Evolutionary conservation across 257 asterid genomes (phyloP), one percentile per base, ranked within the genome.

Genomic region (Solanum etuberosum): DNA sequence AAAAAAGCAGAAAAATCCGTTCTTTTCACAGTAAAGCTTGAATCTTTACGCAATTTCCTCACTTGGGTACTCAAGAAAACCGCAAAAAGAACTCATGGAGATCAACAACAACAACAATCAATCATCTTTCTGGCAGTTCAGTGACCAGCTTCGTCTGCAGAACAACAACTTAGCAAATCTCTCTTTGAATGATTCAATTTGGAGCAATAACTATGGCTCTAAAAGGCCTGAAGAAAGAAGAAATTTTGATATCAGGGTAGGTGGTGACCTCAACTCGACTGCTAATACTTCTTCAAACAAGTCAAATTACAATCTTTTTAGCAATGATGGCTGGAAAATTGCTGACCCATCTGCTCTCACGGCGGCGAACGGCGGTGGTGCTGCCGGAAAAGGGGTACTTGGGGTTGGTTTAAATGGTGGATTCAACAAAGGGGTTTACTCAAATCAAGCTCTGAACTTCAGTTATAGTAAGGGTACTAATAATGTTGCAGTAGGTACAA

Each of bases 111-210:
- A 95, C 85, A 93, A 88, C 85, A 93, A 90, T 37, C 96, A 96
- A 84, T 95, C 98, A 1, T 92, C 98, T 10, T 97, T 97, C 89
- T 92, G 96, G 95, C 99, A 97, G 76, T 97, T 97, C 94, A 95
- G 99, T 86, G 99, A 97, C 73, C 91, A 95, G 68, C 97, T 97
- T n/a, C 98, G 99, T 40, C 88, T 93, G 3, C 98, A 97, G 68
- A 90, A 93, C 35, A 90, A 87, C 89, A 92, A 37, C 29, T 89
- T 97, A 18, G 90, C 95, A 5, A 91, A 92, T 90, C 95, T 97
- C 6, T 96, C 98, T 6, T 89, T 97, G 46, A 96, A 95, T 61
- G 99, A 97, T 83, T 96, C 99, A 4, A 97, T 97, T 85, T 97
- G 99, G 99, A 95, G 98, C 93, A 90, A 87, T 27, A 93, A 92